Evolutionary conservation across 495 filamentous ascomycete genomes (phyloP).

Genomic region (Penicillium turbatum): DNA sequence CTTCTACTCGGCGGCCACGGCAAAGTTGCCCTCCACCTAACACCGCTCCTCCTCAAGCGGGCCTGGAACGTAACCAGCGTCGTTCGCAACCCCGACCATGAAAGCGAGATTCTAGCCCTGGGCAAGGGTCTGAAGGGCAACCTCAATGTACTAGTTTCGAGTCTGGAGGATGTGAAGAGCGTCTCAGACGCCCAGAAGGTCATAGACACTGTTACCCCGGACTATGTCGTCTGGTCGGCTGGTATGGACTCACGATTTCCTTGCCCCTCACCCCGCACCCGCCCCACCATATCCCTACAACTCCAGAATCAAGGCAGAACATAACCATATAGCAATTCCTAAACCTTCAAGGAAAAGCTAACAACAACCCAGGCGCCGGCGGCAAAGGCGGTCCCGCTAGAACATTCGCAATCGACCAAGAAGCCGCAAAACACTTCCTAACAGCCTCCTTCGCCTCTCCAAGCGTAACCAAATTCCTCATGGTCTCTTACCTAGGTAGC

Average conservation of each 20-base stretch:
- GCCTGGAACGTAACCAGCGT: slow-evolving; percentile 74
- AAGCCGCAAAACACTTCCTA: slow-evolving; percentile 69
- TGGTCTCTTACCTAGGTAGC: slow-evolving; percentile 63
- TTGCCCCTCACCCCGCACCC: slow-evolving; percentile 5
- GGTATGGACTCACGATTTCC: slow-evolving; percentile 39
- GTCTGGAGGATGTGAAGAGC: slow-evolving; percentile 64
- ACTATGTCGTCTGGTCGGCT: slow-evolving; percentile 78
- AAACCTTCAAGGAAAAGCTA: too few species aligned
- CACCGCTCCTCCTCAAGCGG: slow-evolving; percentile 66
- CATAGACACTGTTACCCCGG: slow-evolving; percentile 54
- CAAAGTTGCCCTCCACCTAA: slow-evolving; percentile 71
- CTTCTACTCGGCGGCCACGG: slow-evolving; percentile 80
- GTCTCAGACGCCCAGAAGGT: slow-evolving; percentile 57
- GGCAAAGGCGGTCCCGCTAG: slow-evolving; percentile 66
- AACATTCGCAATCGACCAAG: slow-evolving; percentile 60
- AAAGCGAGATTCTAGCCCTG: slow-evolving; percentile 55
- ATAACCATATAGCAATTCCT: neutral
- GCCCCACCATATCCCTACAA: neutral
- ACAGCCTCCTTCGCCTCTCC: slow-evolving; percentile 54
- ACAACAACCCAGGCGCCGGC: slow-evolving; percentile 53
- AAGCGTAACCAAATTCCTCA: slow-evolving; percentile 65
- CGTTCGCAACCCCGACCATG: slow-evolving; percentile 67
- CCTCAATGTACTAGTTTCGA: slow-evolving; percentile 58
- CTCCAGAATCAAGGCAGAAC: neutral
- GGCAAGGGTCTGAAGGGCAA: slow-evolving; percentile 51